phyloP scores from a whole-genome alignment of 768 basidiomycete species.

The Sporobolomyces phaffii region DNA sequence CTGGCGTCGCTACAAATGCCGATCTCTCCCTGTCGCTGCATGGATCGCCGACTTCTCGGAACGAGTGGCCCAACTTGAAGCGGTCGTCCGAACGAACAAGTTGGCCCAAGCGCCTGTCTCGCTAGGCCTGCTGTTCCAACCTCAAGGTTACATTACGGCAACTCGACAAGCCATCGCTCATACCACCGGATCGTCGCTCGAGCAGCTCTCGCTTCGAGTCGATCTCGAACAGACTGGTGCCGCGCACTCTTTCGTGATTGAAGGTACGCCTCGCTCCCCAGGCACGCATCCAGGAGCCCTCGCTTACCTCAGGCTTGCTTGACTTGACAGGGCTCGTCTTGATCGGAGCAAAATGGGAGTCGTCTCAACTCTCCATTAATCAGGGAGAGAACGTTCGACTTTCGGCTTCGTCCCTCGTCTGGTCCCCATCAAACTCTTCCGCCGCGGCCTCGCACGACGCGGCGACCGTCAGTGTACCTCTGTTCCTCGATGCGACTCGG shows the following conservation, averaged over 20 bases:
- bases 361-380: slow-evolving; percentile 68
- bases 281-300: too few relatives aligned
- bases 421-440: slow-evolving; percentile 61
- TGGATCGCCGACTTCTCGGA: slow-evolving; percentile 79
- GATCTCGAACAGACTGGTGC: slow-evolving; percentile 76
- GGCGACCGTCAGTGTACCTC: slow-evolving; percentile 69
- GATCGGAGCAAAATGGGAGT: slow-evolving; percentile 75
- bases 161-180: slow-evolving; percentile 94
- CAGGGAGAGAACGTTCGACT: slow-evolving; percentile 74
- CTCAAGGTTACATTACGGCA: slow-evolving; percentile 91
- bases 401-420: slow-evolving; percentile 74
- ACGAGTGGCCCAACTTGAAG: slow-evolving; percentile 75
- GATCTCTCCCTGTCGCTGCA: slow-evolving; percentile 66
- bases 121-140: slow-evolving; percentile 93
- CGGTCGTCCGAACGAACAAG: slow-evolving; percentile 58
- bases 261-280: slow-evolving; percentile 62
- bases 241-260: slow-evolving; percentile 71
- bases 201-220: slow-evolving; percentile 71
- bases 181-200: slow-evolving; percentile 82
- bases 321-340: slow-evolving; percentile 63
- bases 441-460: background rate
- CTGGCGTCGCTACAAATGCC: slow-evolving; percentile 37
- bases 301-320: too few relatives aligned
- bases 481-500: slow-evolving; percentile 77
- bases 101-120: slow-evolving; percentile 60